Evolutionary conservation across 345 rosid genomes (phyloP).

Genomic region (Murraya koenigii): DNA sequence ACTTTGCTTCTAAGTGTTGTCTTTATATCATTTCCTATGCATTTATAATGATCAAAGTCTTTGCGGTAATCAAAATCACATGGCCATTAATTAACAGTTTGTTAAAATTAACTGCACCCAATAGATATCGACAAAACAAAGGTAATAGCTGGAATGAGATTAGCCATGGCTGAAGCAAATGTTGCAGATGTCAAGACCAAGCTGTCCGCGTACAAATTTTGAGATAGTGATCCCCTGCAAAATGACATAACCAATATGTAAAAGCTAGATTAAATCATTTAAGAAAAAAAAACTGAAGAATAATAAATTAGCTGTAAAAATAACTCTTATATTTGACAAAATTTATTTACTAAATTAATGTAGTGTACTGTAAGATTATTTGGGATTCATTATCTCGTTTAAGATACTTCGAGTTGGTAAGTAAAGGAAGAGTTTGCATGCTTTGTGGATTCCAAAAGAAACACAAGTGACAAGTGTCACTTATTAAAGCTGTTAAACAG

Average conservation of each 20-base stretch:
- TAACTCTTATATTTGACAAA: too few species aligned
- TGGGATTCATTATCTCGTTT: not conserved
- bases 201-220: conserved; percentile 37
- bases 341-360: not conserved
- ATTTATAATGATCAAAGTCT: not conserved
- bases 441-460: not conserved
- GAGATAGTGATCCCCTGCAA: conserved; percentile 32
- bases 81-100: not conserved
- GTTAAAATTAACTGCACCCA: conserved; percentile 23
- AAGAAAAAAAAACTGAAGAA: too few species aligned
- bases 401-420: not conserved
- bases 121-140: conserved; percentile 32
- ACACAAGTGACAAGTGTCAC: not conserved
- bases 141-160: not conserved
- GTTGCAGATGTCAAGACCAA: conserved; percentile 46
- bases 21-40: not conserved
- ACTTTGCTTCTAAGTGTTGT: too few species aligned
- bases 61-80: not conserved
- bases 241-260: not conserved
- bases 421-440: not conserved
- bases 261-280: too few species aligned
- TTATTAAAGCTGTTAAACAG: too few species aligned
- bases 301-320: too few species aligned
- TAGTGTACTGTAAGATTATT: not conserved
- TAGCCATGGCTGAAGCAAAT: not conserved